Evolutionary conservation across 1,139 yeast species (phyloP), one percentile per base, ranked within the genome.

Genomic region (Lodderomyces oxycetoniae): DNA sequence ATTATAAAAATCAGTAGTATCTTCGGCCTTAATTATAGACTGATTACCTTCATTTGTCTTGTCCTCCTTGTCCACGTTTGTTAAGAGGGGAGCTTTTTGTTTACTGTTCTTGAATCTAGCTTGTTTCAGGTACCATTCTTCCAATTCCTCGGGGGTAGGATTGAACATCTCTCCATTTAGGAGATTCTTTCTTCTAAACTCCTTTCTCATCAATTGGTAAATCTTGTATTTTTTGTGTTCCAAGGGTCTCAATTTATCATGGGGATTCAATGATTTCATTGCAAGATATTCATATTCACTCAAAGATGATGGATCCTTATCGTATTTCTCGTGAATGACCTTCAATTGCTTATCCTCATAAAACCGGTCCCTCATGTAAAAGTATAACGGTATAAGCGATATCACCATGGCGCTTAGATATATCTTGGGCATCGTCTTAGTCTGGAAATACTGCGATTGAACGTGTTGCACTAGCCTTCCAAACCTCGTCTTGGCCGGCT

Each of bases 1-100:
- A 41, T 91, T 93, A 53, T 83, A 91, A 48, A 88, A 84, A 4
- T 70, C 75, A 2, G 96, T 86, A 10, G 96, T 84, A 53, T 89
- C 96, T 48, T 76, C 71, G 1, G 95, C 71, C 3, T 82, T 79
- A 33, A 80, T 71, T 32, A 83, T 74, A 33, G 50, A 39, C 8
- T 68, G 61, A 41, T 69, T 64, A 28, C 55, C 53, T 21, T 55
- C 51, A 41, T 69, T 64, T 6, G 28, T 24, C 10, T 38, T 36
- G 12, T 24, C 26, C 7, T 24, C 26, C 7, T 6, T 24, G 7
- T 7, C 12, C 6, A 6, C n/a, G 14, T 24, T 24, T 30, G 52
- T 55, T 17, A 52, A 47, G 2, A 49, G 52, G 3, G 67, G 64
- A 0, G 63, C 63, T 17, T 48, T 52, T 5, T 42, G 36, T 19